phyloP scores from a whole-genome alignment of 306 rosid species.

The Acacia acuminata region DNA sequence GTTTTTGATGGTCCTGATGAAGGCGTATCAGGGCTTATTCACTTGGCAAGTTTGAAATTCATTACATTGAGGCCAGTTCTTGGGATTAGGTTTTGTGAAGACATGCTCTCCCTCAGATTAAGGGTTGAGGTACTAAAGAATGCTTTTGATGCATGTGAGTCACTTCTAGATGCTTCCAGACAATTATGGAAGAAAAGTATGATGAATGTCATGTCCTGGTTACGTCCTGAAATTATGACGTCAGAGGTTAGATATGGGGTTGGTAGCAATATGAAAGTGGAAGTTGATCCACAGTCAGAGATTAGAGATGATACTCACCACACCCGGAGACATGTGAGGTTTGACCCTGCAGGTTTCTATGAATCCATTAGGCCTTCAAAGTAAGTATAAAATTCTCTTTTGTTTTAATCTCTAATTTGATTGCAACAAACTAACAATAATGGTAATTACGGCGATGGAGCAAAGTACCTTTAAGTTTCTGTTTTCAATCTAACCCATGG shows the following conservation, averaged over 20 bases:
- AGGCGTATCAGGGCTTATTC: slow-evolving; percentile 80
- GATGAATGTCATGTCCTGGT: slow-evolving; percentile 85
- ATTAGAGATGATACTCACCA: slow-evolving; percentile 35
- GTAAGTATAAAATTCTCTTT: slow-evolving; percentile 56
- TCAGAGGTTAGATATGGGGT: slow-evolving; percentile 75
- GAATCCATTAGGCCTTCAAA: slow-evolving; percentile 94
- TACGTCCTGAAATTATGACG: slow-evolving; percentile 80
- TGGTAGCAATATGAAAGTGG: slow-evolving; percentile 48
- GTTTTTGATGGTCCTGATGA: slow-evolving; percentile 86
- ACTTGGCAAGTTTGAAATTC: slow-evolving; percentile 76
- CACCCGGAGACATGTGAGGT: slow-evolving; percentile 44
- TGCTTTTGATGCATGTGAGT: slow-evolving; percentile 76
- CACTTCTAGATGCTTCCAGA: slow-evolving; percentile 72
- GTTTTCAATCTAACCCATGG: background rate
- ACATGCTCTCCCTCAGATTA: slow-evolving; percentile 55
- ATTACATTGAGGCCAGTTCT: slow-evolving; percentile 66
- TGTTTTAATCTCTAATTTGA: slow-evolving; percentile 20
- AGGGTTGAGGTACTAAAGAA: slow-evolving; percentile 72
- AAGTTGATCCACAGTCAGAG: slow-evolving; percentile 46
- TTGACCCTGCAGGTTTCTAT: slow-evolving; percentile 79
- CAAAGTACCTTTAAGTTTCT: slow-evolving; percentile 10
- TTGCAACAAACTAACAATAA: background rate
- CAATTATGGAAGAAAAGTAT: slow-evolving; percentile 88
- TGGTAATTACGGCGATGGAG: slow-evolving; percentile 17
- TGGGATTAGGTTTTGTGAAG: slow-evolving; percentile 47